Base-by-base conservation (phyloP, 139 green algal species). In the Chlorokybus atmophyticus region DNA sequence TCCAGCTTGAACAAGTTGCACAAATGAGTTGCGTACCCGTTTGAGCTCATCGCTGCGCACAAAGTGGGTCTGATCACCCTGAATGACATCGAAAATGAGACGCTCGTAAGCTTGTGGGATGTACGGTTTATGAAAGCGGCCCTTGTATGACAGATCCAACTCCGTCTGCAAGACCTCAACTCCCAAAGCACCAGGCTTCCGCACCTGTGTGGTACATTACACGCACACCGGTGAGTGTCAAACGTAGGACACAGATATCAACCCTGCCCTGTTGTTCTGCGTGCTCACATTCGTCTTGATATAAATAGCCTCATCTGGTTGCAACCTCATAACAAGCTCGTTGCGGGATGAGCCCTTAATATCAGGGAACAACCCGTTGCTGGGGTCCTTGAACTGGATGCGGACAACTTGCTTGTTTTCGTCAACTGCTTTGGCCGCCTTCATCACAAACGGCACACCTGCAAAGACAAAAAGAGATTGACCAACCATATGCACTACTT, bases 11-110 rank as follows among this genome's bases (percentile, higher is more conserved):
- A n/a, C n/a, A n/a, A n/a, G n/a, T n/a, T n/a, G n/a, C n/a, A n/a
- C n/a, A n/a, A n/a, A n/a, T 50, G 35, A 7, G 52, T 29, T 47
- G n/a, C n/a, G n/a, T n/a, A n/a, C n/a, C n/a, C n/a, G n/a, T n/a
- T n/a, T 25, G 2, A 62, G 51, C 53, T 55, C 59, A 30, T 64
- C 79, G 58, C 73, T 77, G 26, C 89, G 79, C 27, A 97, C 81
- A 77, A 97, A 97, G 73, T 94, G 85, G 74, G 93, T 83, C 70
- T 96, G 83, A 68, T 96, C 85, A 28, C 88, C 88, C 50, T 66
- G 53, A 28, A 95, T 83, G 55, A 71, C 79, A 53, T 96, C 88
- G 51, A 95, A 73, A 50, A 96, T 90, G 39, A 96, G 80, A 5
- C 85, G 73, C 70, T 94, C 85, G 64, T 95, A 96, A 27, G 88